Conservation (phyloP, 208 protist genomes). For the Wallacemonas sp. region DNA sequence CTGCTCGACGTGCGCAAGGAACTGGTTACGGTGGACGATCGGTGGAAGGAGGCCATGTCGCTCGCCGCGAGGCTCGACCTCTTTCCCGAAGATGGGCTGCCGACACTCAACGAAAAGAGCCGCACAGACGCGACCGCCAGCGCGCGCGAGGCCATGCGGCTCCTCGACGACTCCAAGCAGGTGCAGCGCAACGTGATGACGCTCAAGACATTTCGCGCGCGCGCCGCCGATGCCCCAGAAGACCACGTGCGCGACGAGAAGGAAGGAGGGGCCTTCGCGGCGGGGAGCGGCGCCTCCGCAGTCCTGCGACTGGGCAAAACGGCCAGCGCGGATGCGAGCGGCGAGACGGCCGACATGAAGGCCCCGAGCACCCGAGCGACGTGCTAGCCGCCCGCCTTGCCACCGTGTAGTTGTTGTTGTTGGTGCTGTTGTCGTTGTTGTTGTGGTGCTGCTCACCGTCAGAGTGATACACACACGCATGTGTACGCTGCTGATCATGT, state of each 20-base stretch:
- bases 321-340: not conserved
- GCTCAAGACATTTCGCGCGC: slow-evolving; percentile 8
- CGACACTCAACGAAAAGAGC: not conserved
- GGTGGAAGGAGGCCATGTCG: slow-evolving; percentile 37
- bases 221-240: not conserved
- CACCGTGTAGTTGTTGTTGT: not conserved
- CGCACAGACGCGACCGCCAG: not conserved
- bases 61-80: slow-evolving; percentile 51
- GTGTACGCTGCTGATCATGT: too few relatives aligned
- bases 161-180: slow-evolving; percentile 20
- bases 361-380: too few relatives aligned
- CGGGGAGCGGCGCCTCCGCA: slow-evolving; percentile 4
- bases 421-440: not conserved
- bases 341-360: not conserved
- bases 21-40: slow-evolving; percentile 37
- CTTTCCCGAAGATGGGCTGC: slow-evolving; percentile 26
- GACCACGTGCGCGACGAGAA: not conserved
- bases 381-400: too few relatives aligned
- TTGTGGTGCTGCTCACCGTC: too few relatives aligned
- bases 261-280: not conserved
- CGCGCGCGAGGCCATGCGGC: slow-evolving; percentile 14
- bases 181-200: slow-evolving; percentile 24
- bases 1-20: slow-evolving; percentile 58
- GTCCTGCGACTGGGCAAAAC: slow-evolving; percentile 6
- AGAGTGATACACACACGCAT: too few relatives aligned